Evolutionary conservation across 2,329 filamentous ascomycete species (phyloP), one percentile per base, ranked within the genome.

Genomic region (Arthrobotrys conoides): DNA sequence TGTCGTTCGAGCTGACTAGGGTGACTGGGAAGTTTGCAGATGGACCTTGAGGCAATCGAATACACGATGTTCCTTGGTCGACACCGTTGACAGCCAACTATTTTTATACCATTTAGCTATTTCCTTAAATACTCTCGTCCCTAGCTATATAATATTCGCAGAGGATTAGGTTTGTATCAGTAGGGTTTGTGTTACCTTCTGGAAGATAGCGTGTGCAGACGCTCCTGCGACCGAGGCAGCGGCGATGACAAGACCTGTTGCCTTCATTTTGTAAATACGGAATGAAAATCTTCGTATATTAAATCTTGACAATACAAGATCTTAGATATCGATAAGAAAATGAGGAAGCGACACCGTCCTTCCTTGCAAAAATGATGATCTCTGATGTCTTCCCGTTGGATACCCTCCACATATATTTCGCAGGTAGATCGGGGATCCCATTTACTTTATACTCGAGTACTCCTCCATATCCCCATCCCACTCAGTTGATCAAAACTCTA

Each of bases 21-120:
- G 86, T 84, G n/a, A 89, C 85, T 1, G 88, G 88, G 14, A 83
- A 86, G 84, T 90, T 90, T 81, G 84, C 86, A 0, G 82, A 73
- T 20, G 59, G 59, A 2, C 70, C 70, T 67, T 73, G 65, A 0
- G 87, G 87, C 0, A 87, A 72, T 57, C 88, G 86, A 33, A 86
- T 87, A 80, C 87, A 89, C 24, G 70, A 85, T 82, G 85, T 84
- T 83, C 84, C 79, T 84, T 85, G 84, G 80, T 87, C 86, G 24
- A 84, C 82, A 46, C 84, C 85, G 80, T 88, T 86, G 80, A 88
- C 85, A 57, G 86, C 87, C 46, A 88, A 83, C 22, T 87, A 36
- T 57, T 48, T 36, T 1, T 1, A 18, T 38, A 22, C 9, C 5
- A 10, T 44, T 61, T 61, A 61, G 57, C 20, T 27, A 18, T n/a